Conservation (phyloP, 345 rosid species). For the Geranium brycei region DNA sequence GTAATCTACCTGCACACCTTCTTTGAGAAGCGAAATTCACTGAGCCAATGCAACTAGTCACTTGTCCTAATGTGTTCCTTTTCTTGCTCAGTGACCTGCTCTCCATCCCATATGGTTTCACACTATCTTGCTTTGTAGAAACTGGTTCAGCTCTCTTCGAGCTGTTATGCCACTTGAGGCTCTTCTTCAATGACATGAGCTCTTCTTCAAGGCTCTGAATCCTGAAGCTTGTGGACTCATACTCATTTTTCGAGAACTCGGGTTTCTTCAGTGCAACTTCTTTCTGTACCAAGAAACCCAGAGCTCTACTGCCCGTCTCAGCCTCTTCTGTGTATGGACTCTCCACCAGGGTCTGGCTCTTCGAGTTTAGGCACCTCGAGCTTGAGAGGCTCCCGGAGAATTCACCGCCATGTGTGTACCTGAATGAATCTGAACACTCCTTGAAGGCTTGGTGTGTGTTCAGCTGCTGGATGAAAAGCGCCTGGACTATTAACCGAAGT, state of each 20-base stretch:
- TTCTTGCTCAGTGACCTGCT: conserved; percentile 36
- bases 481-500: conserved; percentile 59
- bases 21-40: conserved; percentile 48
- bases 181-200: conserved; percentile 42
- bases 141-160: conserved; percentile 20
- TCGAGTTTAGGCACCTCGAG: conserved; percentile 46
- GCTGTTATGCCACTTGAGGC: conserved; percentile 27
- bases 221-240: conserved; percentile 62
- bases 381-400: conserved; percentile 45
- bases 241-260: conserved; percentile 29
- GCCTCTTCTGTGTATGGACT: conserved; percentile 42
- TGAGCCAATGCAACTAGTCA: conserved; percentile 41
- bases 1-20: conserved; percentile 32
- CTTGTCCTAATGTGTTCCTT: conserved; percentile 38
- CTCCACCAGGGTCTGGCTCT: conserved; percentile 27
- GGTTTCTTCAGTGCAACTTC: conserved; percentile 22
- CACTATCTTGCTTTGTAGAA: conserved; percentile 16
- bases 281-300: conserved; percentile 29
- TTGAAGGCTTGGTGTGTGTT: conserved; percentile 65
- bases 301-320: conserved; percentile 25
- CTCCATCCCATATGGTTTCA: conserved; percentile 22
- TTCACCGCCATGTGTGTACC: conserved; percentile 29
- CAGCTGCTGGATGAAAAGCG: conserved; percentile 61
- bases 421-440: conserved; percentile 58
- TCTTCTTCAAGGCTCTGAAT: conserved; percentile 65